Base-by-base conservation (phyloP, 176 grass and related monocot species). In the Triticum monococcum region DNA sequence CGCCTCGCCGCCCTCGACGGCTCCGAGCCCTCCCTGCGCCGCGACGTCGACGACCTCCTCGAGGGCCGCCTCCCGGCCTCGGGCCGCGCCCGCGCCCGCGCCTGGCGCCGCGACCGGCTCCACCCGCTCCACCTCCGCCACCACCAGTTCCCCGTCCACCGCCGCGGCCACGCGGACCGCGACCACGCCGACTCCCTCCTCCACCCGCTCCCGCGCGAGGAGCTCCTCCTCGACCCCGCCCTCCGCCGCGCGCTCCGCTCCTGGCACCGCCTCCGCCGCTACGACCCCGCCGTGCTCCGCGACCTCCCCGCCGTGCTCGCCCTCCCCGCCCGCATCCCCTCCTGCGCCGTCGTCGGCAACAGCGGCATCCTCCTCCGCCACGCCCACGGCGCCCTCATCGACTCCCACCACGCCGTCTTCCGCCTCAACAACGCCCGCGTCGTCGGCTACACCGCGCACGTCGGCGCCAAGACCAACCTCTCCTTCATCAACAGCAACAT, bases 401-500 rank as follows among this genome's bases (percentile, higher is more conserved):
- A 98, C 83, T 95, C 91, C 43, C 96, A 98, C 57, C 72, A 80
- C 36, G 84, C 95, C 79, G 93, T 98, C 2, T 91, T 98, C 86
- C 84, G 96, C 60, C 94, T 96, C 85, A 98, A 98, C 88, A 98
- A 98, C 81, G 96, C 96, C 28, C 89, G 88, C 65, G 45, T 91
- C 88, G 48, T 77, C 0, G 93, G 93, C 1, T 98, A 82, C 88
- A 22, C 22, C 40, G 79, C 78, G 24, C 76, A 94, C 54, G 96
- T 95, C 25, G 96, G 96, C 72, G 56, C 38, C 56, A 98, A 86
- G 90, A 98, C 96, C 79, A 84, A 85, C 57, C 56, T 96, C 56
- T 95, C 96, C 60, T 98, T 96, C 84, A 86, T 98, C 77, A 98
- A 98, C 87, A 98, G 96, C 86, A 98, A 98, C 88, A 94, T 98